Conservation (phyloP, 495 filamentous ascomycete genomes). For the Barbatosphaeria neglecta region DNA sequence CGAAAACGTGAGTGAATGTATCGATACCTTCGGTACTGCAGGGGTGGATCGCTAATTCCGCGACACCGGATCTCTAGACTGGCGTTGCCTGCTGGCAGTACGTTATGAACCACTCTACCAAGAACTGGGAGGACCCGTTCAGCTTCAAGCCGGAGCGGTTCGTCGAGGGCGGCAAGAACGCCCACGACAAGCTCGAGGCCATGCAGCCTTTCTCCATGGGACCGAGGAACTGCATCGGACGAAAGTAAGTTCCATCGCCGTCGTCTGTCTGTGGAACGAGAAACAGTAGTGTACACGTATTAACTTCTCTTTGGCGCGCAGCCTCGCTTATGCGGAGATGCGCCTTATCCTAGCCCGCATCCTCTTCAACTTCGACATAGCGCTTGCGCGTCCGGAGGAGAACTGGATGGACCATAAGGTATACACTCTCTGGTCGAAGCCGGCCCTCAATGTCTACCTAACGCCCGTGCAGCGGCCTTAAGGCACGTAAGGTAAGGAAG, state of each 20-base stretch:
- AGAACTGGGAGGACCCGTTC: slow-evolving; percentile 35
- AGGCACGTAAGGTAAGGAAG: too few relatives aligned
- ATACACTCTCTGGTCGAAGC: slow-evolving; percentile 21
- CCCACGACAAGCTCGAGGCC: slow-evolving; percentile 30
- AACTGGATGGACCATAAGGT: slow-evolving; percentile 20
- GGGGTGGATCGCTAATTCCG: background rate
- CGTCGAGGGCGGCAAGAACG: slow-evolving; percentile 21
- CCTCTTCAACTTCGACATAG: slow-evolving; percentile 30
- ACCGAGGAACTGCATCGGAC: slow-evolving; percentile 44
- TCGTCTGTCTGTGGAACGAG: background rate
- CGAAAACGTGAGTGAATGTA: slow-evolving; percentile 17
- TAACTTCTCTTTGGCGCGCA: background rate
- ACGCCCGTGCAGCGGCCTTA: too few relatives aligned
- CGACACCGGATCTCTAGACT: slow-evolving; percentile 22
- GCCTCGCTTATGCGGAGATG: slow-evolving; percentile 26
- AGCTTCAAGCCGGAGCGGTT: slow-evolving; percentile 42
- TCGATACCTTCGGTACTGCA: too few relatives aligned
- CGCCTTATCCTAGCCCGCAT: slow-evolving; percentile 28
- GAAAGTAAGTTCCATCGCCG: slow-evolving; percentile 31
- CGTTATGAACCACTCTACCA: slow-evolving; percentile 26
- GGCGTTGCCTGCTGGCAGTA: slow-evolving; percentile 36
- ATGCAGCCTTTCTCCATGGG: slow-evolving; percentile 43
- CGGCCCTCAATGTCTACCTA: slow-evolving; percentile 13
- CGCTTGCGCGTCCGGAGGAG: slow-evolving; percentile 18
- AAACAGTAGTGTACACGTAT: too few relatives aligned